Percentiles rank a stretch among this genome's conserved stretches.
phyloP scores from a whole-genome alignment of 1,284 basidiomycete genomes.

The Inonotus obliquus region DNA sequence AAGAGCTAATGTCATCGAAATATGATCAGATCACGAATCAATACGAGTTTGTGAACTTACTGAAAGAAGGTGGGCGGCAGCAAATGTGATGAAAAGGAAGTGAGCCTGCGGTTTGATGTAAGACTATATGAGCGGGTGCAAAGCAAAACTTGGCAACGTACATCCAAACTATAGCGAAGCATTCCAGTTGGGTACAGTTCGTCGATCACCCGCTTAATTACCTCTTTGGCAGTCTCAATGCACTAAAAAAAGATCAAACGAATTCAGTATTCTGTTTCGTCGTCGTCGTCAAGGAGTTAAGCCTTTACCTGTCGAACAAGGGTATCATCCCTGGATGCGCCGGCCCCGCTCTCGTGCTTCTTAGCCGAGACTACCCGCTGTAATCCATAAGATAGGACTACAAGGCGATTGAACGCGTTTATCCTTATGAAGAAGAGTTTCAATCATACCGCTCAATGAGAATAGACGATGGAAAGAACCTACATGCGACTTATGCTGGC shows the following conservation, averaged over 20 bases:
- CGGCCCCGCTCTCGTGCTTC: slow-evolving; percentile 23
- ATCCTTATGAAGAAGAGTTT: slow-evolving; percentile 32
- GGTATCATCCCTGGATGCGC: slow-evolving; percentile 36
- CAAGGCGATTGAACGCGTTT: slow-evolving; percentile 45
- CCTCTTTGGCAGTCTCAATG: slow-evolving; percentile 41
- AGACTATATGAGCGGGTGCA: background rate
- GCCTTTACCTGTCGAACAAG: slow-evolving; percentile 31
- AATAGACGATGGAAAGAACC: slow-evolving; percentile 17
- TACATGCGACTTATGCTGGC: slow-evolving; percentile 45
- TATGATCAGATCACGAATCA: background rate
- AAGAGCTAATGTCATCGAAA: slow-evolving; percentile 10
- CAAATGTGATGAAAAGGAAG: slow-evolving; percentile 18
- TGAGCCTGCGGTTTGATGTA: slow-evolving; percentile 7
- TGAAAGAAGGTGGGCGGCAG: slow-evolving; percentile 14
- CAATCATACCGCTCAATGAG: background rate
- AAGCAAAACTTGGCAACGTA: slow-evolving; percentile 25
- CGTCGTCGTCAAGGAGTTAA: background rate
- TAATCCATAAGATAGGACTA: slow-evolving; percentile 48
- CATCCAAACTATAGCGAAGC: slow-evolving; percentile 47
- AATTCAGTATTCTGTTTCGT: background rate
- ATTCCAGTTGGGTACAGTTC: slow-evolving; percentile 42
- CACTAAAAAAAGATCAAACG: slow-evolving; percentile 28
- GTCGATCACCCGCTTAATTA: slow-evolving; percentile 46
- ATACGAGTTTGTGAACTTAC: background rate
- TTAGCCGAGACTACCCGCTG: slow-evolving; percentile 38